Conservation (phyloP, 257 asterid species). For the Solanum etuberosum region DNA sequence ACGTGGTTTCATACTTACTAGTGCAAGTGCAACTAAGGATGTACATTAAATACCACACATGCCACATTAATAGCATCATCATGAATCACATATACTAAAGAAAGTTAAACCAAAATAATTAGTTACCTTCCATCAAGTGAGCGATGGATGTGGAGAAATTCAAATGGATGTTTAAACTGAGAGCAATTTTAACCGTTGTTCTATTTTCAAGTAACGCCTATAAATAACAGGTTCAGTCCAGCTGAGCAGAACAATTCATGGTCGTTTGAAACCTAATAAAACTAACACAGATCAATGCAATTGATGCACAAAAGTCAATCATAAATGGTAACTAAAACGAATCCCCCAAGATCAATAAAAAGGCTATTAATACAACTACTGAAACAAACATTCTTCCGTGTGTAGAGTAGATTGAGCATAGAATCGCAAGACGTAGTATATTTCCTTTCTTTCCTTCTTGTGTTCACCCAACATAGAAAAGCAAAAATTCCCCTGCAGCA, state of each 20-base stretch:
- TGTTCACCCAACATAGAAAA: not conserved
- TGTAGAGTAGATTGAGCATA: not conserved
- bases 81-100: not conserved
- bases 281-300: not conserved
- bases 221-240: not conserved
- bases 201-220: too few relatives aligned
- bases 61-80: not conserved
- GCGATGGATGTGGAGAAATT: conserved; percentile 68
- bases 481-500: not conserved
- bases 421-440: not conserved
- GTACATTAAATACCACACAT: not conserved
- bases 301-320: not conserved
- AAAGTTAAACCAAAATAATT: not conserved
- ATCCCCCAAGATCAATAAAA: not conserved
- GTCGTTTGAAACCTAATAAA: not conserved
- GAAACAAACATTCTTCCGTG: not conserved
- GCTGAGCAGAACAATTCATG: not conserved
- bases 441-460: not conserved
- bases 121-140: conserved; percentile 92
- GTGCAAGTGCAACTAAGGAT: not conserved
- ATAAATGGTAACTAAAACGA: not conserved
- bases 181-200: conserved; percentile 1
- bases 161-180: conserved; percentile 71
- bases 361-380: not conserved
- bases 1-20: not conserved